Conservation (phyloP, 2,329 filamentous ascomycete species). For the Meredithiella fracta region DNA sequence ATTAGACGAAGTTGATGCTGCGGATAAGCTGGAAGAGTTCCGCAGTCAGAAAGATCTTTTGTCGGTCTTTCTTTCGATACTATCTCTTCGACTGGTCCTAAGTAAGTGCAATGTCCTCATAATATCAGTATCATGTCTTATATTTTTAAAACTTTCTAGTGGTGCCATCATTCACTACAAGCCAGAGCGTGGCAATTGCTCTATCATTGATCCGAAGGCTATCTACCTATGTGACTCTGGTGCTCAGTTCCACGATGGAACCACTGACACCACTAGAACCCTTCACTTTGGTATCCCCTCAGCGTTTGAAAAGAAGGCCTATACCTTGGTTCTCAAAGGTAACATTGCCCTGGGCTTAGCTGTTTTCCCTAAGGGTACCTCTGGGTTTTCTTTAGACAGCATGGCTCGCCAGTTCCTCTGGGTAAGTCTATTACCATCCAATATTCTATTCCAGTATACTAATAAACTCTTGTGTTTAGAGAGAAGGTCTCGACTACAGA, state of each 20-base stretch:
- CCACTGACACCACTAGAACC: slow-evolving; percentile 87
- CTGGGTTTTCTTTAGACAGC: slow-evolving; percentile 76
- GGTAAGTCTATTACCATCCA: slow-evolving; percentile 32
- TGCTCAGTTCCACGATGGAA: slow-evolving; percentile 90
- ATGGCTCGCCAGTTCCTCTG: slow-evolving; percentile 84
- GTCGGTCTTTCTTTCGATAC: slow-evolving; percentile 88
- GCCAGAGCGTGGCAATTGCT: slow-evolving; percentile 67
- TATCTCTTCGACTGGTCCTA: slow-evolving; percentile 81
- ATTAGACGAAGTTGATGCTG: slow-evolving; percentile 79
- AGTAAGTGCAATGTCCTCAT: too few relatives aligned
- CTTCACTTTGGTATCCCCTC: slow-evolving; percentile 80
- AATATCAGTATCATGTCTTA: too few relatives aligned
- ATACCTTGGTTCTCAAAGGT: slow-evolving; percentile 88
- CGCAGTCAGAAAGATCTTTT: slow-evolving; percentile 52
- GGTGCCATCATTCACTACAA: slow-evolving; percentile 94
- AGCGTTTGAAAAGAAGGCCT: slow-evolving; percentile 69
- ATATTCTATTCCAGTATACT: background rate
- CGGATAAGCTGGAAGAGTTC: slow-evolving; percentile 72
- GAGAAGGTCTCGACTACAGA: slow-evolving; percentile 77
- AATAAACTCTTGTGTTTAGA: slow-evolving; percentile 21
- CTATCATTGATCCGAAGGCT: slow-evolving; percentile 64
- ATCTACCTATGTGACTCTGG: slow-evolving; percentile 96
- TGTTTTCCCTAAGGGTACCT: slow-evolving; percentile 88
- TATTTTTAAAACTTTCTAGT: too few relatives aligned
- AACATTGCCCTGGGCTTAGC: slow-evolving; percentile 76